A percentile compares a stretch with the other conserved stretches of the same genome.
Evolutionary conservation across 495 filamentous ascomycete species (phyloP).

Genomic region (Neurospora pannonica): DNA sequence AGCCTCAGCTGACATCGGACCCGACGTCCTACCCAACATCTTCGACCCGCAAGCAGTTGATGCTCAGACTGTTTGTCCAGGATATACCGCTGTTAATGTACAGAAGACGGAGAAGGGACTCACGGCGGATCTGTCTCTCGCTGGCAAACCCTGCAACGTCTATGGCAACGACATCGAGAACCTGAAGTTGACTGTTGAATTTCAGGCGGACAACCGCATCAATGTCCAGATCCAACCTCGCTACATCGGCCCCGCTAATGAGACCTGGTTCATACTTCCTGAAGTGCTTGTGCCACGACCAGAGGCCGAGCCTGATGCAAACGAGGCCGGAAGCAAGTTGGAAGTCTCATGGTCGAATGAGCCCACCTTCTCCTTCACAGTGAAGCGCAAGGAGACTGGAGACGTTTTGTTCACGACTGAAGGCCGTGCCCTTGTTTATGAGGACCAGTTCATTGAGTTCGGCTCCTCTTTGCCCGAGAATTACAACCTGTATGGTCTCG

Average conservation of each 20-base stretch:
- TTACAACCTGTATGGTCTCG: slow-evolving; percentile 75
- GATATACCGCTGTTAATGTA: slow-evolving; percentile 62
- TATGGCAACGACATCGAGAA: slow-evolving; percentile 63
- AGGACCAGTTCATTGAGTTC: slow-evolving; percentile 74
- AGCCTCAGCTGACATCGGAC: slow-evolving; percentile 45
- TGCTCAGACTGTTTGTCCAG: slow-evolving; percentile 65
- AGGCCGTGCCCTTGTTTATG: slow-evolving; percentile 60
- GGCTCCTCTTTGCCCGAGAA: slow-evolving; percentile 59
- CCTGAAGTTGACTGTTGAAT: slow-evolving; percentile 60
- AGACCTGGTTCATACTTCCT: slow-evolving; percentile 58
- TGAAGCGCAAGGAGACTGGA: slow-evolving; percentile 49
- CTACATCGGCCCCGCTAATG: slow-evolving; percentile 52
- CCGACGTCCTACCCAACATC: slow-evolving; percentile 58
- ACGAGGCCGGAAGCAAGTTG: slow-evolving; percentile 34
- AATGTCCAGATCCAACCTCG: slow-evolving; percentile 71
- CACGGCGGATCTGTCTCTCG: slow-evolving; percentile 55
- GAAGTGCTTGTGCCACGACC: slow-evolving; percentile 55
- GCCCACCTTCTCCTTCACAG: slow-evolving; percentile 65
- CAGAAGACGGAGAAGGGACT: slow-evolving; percentile 36
- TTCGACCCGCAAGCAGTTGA: slow-evolving; percentile 61
- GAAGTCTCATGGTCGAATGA: slow-evolving; percentile 52
- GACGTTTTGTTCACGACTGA: slow-evolving; percentile 70
- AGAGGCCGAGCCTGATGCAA: slow-evolving; percentile 28
- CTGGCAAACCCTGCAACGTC: slow-evolving; percentile 58
- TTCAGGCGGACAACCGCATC: slow-evolving; percentile 59